Evolutionary conservation across 495 filamentous ascomycete genomes (phyloP).

Genomic region (Opeltia flavorubescens): DNA sequence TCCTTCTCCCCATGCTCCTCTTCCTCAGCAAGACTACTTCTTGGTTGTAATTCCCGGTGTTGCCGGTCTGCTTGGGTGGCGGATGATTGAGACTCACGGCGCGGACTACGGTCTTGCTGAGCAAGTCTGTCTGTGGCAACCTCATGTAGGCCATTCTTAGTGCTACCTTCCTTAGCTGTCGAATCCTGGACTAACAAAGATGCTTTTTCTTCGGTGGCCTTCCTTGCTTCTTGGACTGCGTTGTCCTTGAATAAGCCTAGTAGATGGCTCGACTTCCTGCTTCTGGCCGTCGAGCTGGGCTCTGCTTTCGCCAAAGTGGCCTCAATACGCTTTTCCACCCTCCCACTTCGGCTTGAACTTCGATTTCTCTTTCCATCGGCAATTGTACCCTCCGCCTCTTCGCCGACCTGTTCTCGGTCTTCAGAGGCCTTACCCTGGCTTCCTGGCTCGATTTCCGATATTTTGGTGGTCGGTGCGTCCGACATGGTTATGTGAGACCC

Average conservation of each 20-base stretch:
- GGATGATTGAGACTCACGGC: too few relatives aligned
- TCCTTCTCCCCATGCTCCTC: too few relatives aligned
- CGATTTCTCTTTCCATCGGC: constrained; percentile 18
- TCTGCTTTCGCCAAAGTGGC: constrained; percentile 66
- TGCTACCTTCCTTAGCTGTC: not conserved
- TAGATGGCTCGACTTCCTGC: constrained; percentile 87
- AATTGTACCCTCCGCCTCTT: constrained; percentile 4
- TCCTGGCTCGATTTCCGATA: not conserved
- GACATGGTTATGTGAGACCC: too few relatives aligned
- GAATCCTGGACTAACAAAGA: not conserved
- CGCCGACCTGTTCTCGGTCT: not conserved
- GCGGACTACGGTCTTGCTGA: too few relatives aligned
- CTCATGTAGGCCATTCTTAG: not conserved
- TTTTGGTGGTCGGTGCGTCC: too few relatives aligned
- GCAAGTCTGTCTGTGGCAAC: not conserved
- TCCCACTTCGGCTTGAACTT: constrained; percentile 30
- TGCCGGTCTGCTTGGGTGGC: too few relatives aligned
- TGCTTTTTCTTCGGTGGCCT: constrained; percentile 3
- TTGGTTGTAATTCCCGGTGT: too few relatives aligned
- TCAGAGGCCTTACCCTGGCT: not conserved
- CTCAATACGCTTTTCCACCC: constrained; percentile 71
- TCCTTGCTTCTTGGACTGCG: constrained; percentile 36
- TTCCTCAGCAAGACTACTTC: too few relatives aligned
- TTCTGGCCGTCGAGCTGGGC: constrained; percentile 57
- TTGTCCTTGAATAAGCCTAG: constrained; percentile 89